phyloP scores from a whole-genome alignment of 306 rosid species.

The Dicorynia guianensis region DNA sequence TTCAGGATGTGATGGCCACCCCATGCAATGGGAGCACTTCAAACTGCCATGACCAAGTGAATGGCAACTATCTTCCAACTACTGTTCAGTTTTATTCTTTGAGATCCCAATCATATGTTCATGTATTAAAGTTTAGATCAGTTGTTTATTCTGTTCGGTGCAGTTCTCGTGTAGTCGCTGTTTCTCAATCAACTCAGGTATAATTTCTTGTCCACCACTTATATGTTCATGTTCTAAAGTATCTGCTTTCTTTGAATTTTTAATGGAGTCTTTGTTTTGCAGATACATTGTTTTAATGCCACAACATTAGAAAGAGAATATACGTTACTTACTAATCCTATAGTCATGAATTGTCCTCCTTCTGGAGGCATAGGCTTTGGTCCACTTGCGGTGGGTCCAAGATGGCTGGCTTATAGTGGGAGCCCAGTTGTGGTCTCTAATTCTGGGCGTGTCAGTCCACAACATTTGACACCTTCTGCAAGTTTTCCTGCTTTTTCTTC shows the following conservation, averaged over 20 bases:
- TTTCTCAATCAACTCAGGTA: slow-evolving; percentile 84
- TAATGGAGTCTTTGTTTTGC: slow-evolving; percentile 42
- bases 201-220: neutral
- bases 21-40: slow-evolving; percentile 48
- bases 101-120: slow-evolving; percentile 70
- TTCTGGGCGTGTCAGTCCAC: slow-evolving; percentile 74
- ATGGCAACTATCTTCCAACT: slow-evolving; percentile 62
- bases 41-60: slow-evolving; percentile 56
- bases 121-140: slow-evolving; percentile 76
- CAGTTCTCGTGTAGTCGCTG: slow-evolving; percentile 77
- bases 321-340: slow-evolving; percentile 72
- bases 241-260: slow-evolving; percentile 31
- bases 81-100: slow-evolving; percentile 76
- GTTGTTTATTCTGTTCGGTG: slow-evolving; percentile 76
- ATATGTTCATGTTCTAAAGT: neutral
- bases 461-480: slow-evolving; percentile 69
- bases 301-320: slow-evolving; percentile 72
- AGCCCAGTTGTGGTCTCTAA: slow-evolving; percentile 54
- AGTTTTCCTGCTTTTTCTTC: slow-evolving; percentile 71
- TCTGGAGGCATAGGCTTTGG: slow-evolving; percentile 78
- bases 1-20: slow-evolving; percentile 50
- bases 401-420: slow-evolving; percentile 93
- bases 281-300: slow-evolving; percentile 82
- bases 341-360: slow-evolving; percentile 54
- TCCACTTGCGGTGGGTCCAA: slow-evolving; percentile 83